A percentile compares a stretch with the other conserved stretches of the same genome.
These are phyloP conservation scores for Calonectria pauciramosa DNA, from an alignment of 2,329 filamentous ascomycete species.

Conservation along the genomic window DNA sequence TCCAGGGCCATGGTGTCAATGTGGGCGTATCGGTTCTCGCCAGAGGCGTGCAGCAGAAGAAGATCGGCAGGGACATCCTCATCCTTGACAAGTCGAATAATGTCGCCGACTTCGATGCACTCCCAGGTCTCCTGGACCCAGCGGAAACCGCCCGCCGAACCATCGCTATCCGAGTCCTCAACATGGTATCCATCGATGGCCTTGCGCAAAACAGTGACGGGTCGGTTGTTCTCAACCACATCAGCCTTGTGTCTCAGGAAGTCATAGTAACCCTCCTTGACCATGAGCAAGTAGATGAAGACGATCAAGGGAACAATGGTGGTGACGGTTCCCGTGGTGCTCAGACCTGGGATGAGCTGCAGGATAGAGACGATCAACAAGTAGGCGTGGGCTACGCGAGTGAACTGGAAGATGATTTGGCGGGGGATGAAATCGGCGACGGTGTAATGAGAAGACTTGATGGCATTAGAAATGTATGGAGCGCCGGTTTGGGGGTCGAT, in stretches of 20 bases:
- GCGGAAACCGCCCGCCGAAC: slow-evolving; percentile 47
- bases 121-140: slow-evolving; percentile 66
- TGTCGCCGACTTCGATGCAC: slow-evolving; percentile 64
- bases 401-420: slow-evolving; percentile 89
- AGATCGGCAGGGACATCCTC: slow-evolving; percentile 88
- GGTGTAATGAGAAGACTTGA: slow-evolving; percentile 87
- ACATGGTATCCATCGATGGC: slow-evolving; percentile 69
- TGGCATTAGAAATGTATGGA: slow-evolving; percentile 70
- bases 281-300: slow-evolving; percentile 84
- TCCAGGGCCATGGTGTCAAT: slow-evolving; percentile 89
- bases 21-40: slow-evolving; percentile 84
- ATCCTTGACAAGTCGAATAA: slow-evolving; percentile 71
- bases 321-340: slow-evolving; percentile 81
- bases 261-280: slow-evolving; percentile 91
- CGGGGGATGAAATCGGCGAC: slow-evolving; percentile 88
- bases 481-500: slow-evolving; percentile 65
- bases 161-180: slow-evolving; percentile 47
- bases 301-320: slow-evolving; percentile 81
- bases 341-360: slow-evolving; percentile 82
- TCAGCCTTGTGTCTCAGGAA: slow-evolving; percentile 84
- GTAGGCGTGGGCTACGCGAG: slow-evolving; percentile 88
- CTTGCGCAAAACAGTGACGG: slow-evolving; percentile 60
- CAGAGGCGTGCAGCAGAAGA: slow-evolving; percentile 81
- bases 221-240: slow-evolving; percentile 80
- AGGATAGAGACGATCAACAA: slow-evolving; percentile 87